A percentile compares a stretch with the other conserved stretches of the same genome.
phyloP scores from a whole-genome alignment of 176 grass and related monocot genomes.

The Secale cereale region DNA sequence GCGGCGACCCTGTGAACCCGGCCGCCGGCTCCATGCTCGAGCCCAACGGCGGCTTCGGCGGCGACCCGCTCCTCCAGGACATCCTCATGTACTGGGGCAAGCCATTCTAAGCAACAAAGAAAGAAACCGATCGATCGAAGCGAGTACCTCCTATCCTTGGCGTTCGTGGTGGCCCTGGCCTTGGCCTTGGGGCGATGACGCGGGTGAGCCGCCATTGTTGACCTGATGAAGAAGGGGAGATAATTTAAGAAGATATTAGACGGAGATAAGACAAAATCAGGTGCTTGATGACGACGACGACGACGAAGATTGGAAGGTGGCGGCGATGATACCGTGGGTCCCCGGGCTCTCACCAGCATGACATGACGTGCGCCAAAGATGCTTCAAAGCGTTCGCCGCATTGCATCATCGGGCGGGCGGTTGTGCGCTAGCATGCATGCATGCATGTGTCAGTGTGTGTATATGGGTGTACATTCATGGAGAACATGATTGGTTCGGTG shows the following conservation, averaged over 20 bases:
- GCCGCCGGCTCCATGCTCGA: conserved; percentile 40
- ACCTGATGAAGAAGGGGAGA: not conserved
- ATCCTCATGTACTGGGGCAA: conserved; percentile 92
- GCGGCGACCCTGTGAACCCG: conserved; percentile 32
- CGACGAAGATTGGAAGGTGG: not conserved
- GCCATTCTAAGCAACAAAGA: conserved; percentile 44
- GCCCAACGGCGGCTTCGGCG: conserved; percentile 11
- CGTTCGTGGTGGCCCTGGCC: not conserved
- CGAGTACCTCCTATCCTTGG: not conserved
- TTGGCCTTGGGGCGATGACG: not conserved
- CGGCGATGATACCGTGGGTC: conserved; percentile 63
- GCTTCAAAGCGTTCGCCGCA: not conserved
- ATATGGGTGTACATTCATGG: not conserved
- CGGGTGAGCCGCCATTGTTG: conserved; percentile 49
- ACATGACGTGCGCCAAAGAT: not conserved
- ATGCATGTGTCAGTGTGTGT: not conserved
- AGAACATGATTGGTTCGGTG: conserved; percentile 27
- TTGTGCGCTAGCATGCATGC: not conserved
- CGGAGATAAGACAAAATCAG: not conserved
- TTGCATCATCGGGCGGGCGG: not conserved
- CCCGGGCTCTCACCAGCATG: not conserved
- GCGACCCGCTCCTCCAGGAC: conserved; percentile 88
- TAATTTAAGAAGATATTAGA: not conserved
- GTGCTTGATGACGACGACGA: not conserved
- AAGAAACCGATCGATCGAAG: not conserved